A percentile compares a stretch with the other conserved stretches of the same genome.
phyloP scores from a whole-genome alignment of 179 eudicot species.

The Beta lomatogona region DNA sequence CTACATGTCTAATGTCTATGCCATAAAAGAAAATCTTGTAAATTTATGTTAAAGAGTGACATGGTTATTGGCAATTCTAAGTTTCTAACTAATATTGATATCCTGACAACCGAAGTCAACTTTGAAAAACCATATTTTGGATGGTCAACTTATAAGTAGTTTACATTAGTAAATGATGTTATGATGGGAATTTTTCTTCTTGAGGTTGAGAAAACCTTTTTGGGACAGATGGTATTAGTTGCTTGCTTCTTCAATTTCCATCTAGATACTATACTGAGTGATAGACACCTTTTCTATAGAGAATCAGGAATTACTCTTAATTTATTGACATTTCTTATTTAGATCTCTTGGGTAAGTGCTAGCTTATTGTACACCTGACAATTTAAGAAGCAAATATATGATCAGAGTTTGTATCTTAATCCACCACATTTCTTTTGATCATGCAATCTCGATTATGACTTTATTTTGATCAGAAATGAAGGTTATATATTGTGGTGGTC shows the following conservation, averaged over 20 bases:
- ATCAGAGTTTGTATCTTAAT: background rate
- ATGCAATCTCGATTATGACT: background rate
- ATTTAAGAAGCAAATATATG: constrained; percentile 9
- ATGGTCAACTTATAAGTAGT: too few species aligned
- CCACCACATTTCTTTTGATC: constrained; percentile 10
- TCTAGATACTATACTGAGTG: background rate
- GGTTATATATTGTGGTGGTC: constrained; percentile 10
- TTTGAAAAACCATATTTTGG: background rate
- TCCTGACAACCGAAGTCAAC: background rate
- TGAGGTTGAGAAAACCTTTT: background rate
- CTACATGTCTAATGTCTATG: background rate
- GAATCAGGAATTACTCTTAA: background rate
- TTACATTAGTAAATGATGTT: background rate
- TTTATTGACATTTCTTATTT: background rate
- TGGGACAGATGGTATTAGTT: background rate
- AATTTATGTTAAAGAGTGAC: background rate
- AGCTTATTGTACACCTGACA: constrained; percentile 2
- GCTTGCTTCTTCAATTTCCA: background rate
- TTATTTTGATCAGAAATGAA: background rate
- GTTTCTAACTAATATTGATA: background rate
- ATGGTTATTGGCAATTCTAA: background rate
- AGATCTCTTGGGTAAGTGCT: background rate
- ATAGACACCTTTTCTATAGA: background rate
- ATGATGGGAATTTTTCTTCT: background rate
- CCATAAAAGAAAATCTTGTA: background rate